Evolutionary conservation across 1,284 basidiomycete species (phyloP).

Genomic region (Sporisorium exsertum): DNA sequence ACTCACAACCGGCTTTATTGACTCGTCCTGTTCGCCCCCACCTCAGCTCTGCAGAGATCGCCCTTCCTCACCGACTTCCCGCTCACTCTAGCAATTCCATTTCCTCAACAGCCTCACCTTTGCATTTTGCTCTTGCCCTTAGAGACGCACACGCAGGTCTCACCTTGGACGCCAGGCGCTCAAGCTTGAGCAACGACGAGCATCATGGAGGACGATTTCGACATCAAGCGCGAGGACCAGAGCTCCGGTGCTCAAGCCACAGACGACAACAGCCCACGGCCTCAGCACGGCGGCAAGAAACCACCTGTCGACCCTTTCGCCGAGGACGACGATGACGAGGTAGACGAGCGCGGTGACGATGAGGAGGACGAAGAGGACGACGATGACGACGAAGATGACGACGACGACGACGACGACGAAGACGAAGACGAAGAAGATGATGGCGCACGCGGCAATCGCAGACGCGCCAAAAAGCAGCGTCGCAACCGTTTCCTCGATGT

Average conservation of each 20-base stretch:
- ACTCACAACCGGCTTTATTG: constrained; percentile 3
- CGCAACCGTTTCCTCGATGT: constrained; percentile 89
- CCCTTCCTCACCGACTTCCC: neutral
- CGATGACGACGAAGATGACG: constrained; percentile 57
- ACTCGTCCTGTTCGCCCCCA: neutral
- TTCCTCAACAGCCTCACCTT: neutral
- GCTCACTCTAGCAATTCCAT: neutral
- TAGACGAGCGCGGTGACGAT: constrained; percentile 50
- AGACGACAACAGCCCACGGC: constrained; percentile 11
- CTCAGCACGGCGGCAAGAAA: constrained; percentile 34
- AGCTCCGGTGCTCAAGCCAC: neutral
- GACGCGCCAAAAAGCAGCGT: constrained; percentile 57
- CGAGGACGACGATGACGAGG: constrained; percentile 50
- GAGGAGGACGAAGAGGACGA: constrained; percentile 60
- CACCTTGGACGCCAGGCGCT: neutral
- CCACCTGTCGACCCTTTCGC: constrained; percentile 45
- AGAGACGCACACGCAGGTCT: neutral
- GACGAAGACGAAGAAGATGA: constrained; percentile 61
- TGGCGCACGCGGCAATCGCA: constrained; percentile 35
- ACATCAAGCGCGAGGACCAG: constrained; percentile 36
- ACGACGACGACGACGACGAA: constrained; percentile 62
- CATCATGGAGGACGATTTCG: constrained; percentile 38
- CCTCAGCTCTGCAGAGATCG: neutral
- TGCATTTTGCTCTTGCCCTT: neutral
- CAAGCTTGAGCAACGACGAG: constrained; percentile 8